Base-by-base conservation (phyloP, 345 rosid species). In the Hibiscus mutabilis region DNA sequence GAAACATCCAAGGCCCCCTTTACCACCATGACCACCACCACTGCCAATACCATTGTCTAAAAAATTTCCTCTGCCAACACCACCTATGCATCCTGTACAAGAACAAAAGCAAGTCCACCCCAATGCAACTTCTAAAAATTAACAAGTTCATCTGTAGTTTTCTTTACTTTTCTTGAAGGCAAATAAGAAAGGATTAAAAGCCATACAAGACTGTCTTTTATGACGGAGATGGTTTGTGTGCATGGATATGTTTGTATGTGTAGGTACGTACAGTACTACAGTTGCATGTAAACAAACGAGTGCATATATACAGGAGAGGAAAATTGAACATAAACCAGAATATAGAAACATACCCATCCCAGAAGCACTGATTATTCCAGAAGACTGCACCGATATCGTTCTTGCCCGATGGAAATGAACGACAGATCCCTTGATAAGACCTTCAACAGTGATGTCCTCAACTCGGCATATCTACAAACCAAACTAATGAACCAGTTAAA, bases 1-100 rank as follows among this genome's bases (percentile, higher is more conserved):
- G 74, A 82, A 86, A 82, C 93, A 95, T 72, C 84, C 97, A 70
- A 49, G 66, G 47, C 99, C 99, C 25, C 99, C 99, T 78, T 76
- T 84, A 73, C 99, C 99, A 78, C 99, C 99, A 88, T 95, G 97
- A 73, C 99, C 99, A 68, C 87, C 99, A 69, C 99, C 99, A 78
- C 99, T 89, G 46, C 97, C 90, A 70, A 86, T 63, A 67, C 97
- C 93, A 82, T 84, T 82, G 79, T 85, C 84, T 66, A 84, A 72
- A 79, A 86, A 72, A 27, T 80, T 79, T 64, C 99, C 99, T 82
- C 80, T 83, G 62, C 99, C 98, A 3, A 89, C 85, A 46, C 99
- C 99, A 75, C 98, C 96, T 52, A 81, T 84, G 83, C 99, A 95
- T 59, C 99, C 99, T 95, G 89, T 67, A 86, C 18, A 73, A 82